These are phyloP conservation scores for Pisolithus thermaeus DNA, from an alignment of 1,284 basidiomycete genomes.

Conservation along the genomic window DNA sequence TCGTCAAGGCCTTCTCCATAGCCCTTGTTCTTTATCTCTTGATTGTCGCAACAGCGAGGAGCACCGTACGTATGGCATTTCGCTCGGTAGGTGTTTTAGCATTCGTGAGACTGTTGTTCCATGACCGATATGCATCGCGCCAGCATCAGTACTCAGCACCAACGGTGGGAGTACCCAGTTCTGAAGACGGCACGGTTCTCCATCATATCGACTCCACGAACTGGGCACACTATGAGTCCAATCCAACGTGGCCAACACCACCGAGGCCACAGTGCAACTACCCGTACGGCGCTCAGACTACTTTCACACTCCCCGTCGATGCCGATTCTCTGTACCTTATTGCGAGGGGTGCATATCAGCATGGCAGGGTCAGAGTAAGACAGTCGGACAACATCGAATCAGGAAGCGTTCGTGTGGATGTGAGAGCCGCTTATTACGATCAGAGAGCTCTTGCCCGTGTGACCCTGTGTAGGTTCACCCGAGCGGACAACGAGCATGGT, in stretches of 20 bases:
- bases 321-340: constrained; percentile 32
- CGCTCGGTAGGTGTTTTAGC: constrained; percentile 1
- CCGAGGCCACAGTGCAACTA: not conserved
- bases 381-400: constrained; percentile 16
- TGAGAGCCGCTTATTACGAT: constrained; percentile 28
- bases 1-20: constrained; percentile 16
- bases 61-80: constrained; percentile 12
- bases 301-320: constrained; percentile 31
- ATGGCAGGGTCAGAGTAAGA: constrained; percentile 25
- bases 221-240: constrained; percentile 12
- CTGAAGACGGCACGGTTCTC: constrained; percentile 5
- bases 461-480: constrained; percentile 29
- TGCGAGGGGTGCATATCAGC: constrained; percentile 28
- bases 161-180: constrained; percentile 5
- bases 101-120: not conserved
- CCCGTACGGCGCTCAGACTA: constrained; percentile 15
- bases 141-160: not conserved
- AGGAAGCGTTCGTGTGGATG: constrained; percentile 23
- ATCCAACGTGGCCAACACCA: constrained; percentile 16
- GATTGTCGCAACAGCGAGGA: constrained; percentile 1
- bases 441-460: constrained; percentile 23
- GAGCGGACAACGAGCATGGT: constrained; percentile 27
- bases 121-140: not conserved
- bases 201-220: not conserved
- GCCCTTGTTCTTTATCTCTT: constrained; percentile 19